These are phyloP conservation scores for Galeopsis tetrahit DNA, from an alignment of 257 asterid species.

Conservation along the genomic window DNA sequence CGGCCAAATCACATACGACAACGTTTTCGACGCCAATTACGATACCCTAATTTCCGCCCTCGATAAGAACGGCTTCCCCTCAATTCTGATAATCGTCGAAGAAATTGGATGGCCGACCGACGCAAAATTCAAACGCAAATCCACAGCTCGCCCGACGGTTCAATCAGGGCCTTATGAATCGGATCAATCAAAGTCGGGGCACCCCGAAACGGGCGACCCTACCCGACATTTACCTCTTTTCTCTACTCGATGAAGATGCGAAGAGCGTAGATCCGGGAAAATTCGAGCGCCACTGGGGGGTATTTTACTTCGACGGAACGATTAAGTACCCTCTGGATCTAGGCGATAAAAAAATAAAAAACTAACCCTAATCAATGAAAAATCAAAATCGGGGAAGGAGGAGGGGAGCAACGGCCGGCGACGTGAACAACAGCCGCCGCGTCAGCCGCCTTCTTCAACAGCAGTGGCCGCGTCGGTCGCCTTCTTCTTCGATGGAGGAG, in stretches of 20 bases:
- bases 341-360: slow-evolving; percentile 38
- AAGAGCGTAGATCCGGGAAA: slow-evolving; percentile 79
- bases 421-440: too few species aligned
- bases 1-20: slow-evolving; percentile 61
- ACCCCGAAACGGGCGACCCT: slow-evolving; percentile 68
- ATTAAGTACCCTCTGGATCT: slow-evolving; percentile 68
- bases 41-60: slow-evolving; percentile 82
- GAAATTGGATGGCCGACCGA: slow-evolving; percentile 97
- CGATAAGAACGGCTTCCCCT: slow-evolving; percentile 68
- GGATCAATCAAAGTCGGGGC: slow-evolving; percentile 60
- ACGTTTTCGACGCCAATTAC: slow-evolving; percentile 84
- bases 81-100: slow-evolving; percentile 69
- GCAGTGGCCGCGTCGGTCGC: too few species aligned
- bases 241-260: slow-evolving; percentile 72
- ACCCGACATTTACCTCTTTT: slow-evolving; percentile 70
- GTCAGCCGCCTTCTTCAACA: too few species aligned
- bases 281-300: slow-evolving; percentile 94
- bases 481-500: too few species aligned
- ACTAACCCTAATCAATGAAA: too few species aligned
- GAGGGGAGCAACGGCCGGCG: too few species aligned
- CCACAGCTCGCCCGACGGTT: slow-evolving; percentile 58
- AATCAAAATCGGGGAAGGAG: too few species aligned
- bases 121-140: slow-evolving; percentile 63
- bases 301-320: slow-evolving; percentile 74
- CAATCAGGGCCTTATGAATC: slow-evolving; percentile 72